Base-by-base conservation (phyloP, 2,329 filamentous ascomycete species). In the Neonectria faginata region DNA sequence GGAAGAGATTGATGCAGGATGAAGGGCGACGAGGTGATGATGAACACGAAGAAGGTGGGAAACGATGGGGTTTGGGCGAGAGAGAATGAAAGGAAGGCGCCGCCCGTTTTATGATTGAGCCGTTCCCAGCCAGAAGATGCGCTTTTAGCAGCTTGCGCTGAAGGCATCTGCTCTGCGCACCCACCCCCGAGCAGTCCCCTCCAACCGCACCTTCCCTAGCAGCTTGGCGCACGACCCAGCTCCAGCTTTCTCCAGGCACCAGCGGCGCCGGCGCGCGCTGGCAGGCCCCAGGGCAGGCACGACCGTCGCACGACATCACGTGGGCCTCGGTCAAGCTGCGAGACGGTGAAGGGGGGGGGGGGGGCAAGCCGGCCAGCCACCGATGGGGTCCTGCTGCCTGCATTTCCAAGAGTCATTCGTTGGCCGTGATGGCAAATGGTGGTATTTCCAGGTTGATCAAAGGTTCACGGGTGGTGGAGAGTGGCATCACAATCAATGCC, bases 231-330 rank as follows among this genome's bases (percentile, higher is more conserved):
- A 33, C 18, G 22, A 52, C 39, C 33, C 45, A 16, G 31, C 33
- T 57, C 56, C 53, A 66, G 67, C 68, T 70, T 33, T 57, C 47
- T 64, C 52, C 45, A 73, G 71, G 74, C 74, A 76, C 64, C 74
- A 75, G 65, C 64, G 60, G 71, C 73, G 75, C 66, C 74, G 72
- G 65, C 60, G 55, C 68, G 62, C 62, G 66, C 65, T 63, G 66
- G 62, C 53, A 31, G 60, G 62, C 64, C 8, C 8, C 11, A 33
- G 3, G 20, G 53, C 55, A 50, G 60, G 62, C 70, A 67, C 74
- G 73, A 74, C 45, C 56, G 27, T 57, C 20, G 45, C 74, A 67
- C 75, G 73, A 59, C 31, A 54, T 77, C 75, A 77, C 70, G 72
- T 76, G 73, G 62, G 1, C 20, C 48, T 12, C 33, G 9, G 42